Conservation (phyloP, 768 basidiomycete genomes). For the Lentinula boryana region DNA sequence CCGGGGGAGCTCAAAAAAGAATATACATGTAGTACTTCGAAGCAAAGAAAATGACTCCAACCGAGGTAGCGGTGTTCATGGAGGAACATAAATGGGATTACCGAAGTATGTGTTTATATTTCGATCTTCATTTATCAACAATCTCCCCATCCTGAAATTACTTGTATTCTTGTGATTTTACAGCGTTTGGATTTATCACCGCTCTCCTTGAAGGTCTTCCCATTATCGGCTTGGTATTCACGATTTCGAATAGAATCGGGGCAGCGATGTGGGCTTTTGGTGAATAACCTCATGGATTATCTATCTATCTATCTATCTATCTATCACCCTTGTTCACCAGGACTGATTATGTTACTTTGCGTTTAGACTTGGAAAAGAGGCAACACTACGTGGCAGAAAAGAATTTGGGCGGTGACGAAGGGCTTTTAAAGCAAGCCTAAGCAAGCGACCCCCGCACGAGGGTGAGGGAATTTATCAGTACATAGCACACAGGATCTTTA, state of each 20-base stretch:
- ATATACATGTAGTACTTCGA: slow-evolving; percentile 74
- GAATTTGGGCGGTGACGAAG: not conserved
- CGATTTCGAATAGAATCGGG: slow-evolving; percentile 82
- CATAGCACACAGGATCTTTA: no score
- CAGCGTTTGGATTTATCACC: slow-evolving; percentile 83
- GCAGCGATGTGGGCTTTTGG: slow-evolving; percentile 94
- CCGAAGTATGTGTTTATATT: slow-evolving; percentile 39
- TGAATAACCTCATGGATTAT: slow-evolving; percentile 21
- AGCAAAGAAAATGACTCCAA: slow-evolving; percentile 72
- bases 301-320: no score
- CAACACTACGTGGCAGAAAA: slow-evolving; percentile 30
- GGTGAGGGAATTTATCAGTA: no score
- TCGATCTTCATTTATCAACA: not conserved
- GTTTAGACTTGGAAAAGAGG: slow-evolving; percentile 62
- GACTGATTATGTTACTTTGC: not conserved
- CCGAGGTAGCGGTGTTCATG: slow-evolving; percentile 69
- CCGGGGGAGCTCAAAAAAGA: slow-evolving; percentile 2
- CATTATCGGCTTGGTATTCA: slow-evolving; percentile 75
- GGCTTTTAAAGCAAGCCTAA: not conserved
- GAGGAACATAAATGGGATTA: slow-evolving; percentile 93
- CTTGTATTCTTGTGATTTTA: not conserved
- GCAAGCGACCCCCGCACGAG: not conserved
- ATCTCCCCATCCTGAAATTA: not conserved
- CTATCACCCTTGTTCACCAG: not conserved
- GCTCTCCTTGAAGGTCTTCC: slow-evolving; percentile 79